phyloP scores from a whole-genome alignment of 345 rosid species.

The Citrus reticulata region DNA sequence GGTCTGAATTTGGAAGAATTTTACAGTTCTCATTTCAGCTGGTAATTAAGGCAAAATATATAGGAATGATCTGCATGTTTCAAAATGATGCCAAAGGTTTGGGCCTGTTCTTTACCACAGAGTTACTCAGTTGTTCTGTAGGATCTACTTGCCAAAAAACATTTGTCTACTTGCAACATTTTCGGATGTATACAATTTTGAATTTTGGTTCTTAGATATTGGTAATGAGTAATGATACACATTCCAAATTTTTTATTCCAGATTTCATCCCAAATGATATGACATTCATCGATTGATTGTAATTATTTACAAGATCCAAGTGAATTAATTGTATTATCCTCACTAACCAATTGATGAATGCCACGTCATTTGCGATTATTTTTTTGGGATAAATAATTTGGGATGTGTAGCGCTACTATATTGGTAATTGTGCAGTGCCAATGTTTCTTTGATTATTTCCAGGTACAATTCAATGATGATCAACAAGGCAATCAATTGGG shows the following conservation, averaged over 20 bases:
- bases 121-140: neutral
- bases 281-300: too few species aligned
- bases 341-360: too few species aligned
- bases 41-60: neutral
- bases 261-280: too few species aligned
- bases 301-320: too few species aligned
- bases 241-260: too few species aligned
- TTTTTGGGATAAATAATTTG: too few species aligned
- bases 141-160: neutral
- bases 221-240: neutral
- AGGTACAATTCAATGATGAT: conserved; percentile 9
- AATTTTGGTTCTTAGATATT: neutral
- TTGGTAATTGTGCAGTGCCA: neutral
- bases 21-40: neutral
- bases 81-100: neutral
- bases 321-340: too few species aligned
- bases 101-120: neutral
- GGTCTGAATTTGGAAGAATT: neutral
- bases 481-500: neutral
- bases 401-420: neutral
- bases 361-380: too few species aligned
- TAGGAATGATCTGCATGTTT: neutral
- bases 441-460: neutral
- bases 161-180: neutral
- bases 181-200: neutral